phyloP scores from a whole-genome alignment of 108 stramenopile species.

The Cyclostephanos invisitatus region DNA sequence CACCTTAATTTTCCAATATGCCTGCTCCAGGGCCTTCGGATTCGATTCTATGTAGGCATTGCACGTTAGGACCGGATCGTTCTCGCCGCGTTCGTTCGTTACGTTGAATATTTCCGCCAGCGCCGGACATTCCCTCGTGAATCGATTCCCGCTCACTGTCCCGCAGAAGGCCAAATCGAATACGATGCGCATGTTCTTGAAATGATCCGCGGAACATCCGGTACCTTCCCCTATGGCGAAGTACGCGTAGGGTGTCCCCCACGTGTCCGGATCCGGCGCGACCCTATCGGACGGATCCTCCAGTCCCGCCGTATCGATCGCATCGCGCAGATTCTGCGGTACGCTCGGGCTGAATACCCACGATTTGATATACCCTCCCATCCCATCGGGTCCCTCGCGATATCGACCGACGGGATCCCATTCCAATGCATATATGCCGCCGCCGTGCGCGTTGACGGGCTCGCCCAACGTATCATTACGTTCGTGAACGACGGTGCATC shows the following conservation, averaged over 20 bases:
- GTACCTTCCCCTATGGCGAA: conserved; percentile 83
- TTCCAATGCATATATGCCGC: conserved; percentile 73
- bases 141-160: conserved; percentile 83
- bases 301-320: conserved; percentile 63
- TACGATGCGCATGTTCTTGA: conserved; percentile 85
- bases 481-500: conserved; percentile 80
- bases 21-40: conserved; percentile 74
- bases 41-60: conserved; percentile 77
- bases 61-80: conserved; percentile 59
- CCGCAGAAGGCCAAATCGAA: conserved; percentile 92
- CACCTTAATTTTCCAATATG: conserved; percentile 83
- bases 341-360: conserved; percentile 84
- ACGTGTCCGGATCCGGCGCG: conserved; percentile 77
- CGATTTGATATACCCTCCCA: conserved; percentile 67
- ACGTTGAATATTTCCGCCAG: conserved; percentile 63
- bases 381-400: neutral
- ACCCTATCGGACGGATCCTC: conserved; percentile 46
- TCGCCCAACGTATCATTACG: conserved; percentile 69
- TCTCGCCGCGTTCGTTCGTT: conserved; percentile 27
- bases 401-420: conserved; percentile 85
- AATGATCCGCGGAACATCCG: conserved; percentile 74
- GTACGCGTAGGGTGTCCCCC: conserved; percentile 86
- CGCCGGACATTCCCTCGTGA: conserved; percentile 74
- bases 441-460: conserved; percentile 84
- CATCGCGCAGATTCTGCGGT: conserved; percentile 68